Evolutionary conservation across 805 yeast genomes (phyloP), one percentile per base, ranked within the genome.

Genomic region (Kockiozyma suomiensis): DNA sequence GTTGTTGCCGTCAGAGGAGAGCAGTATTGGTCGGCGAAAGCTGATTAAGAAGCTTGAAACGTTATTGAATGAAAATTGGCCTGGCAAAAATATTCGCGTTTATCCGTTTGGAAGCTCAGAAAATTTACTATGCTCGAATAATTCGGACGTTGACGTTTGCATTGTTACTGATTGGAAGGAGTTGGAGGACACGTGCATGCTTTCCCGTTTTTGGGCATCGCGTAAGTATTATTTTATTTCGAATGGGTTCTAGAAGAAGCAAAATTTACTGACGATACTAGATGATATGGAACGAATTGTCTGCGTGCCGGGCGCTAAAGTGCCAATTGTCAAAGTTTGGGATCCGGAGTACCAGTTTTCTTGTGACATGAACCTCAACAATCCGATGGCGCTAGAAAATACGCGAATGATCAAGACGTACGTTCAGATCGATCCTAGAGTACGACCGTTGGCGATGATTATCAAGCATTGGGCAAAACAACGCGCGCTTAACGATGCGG

Each of bases 341-440:
- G 70, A 68, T 47, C 61, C 67, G 15, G 70, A 67, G 43, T 54
- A 46, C 21, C 47, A 58, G n/a, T 41, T 68, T 10, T 53, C 68
- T 19, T 68, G 70, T 47, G 70, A 68, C 54, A 64, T 68, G 64
- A 68, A 68, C 56, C 56, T 68, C 51, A 68, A 68, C 56, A 68
- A 68, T 33, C 61, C 66, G 17, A 48, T 66, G 43, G 70, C 70
- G 13, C 52, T 68, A 17, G 64, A 64, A 41, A 68, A 68, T 43
- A 68, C 70, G 26, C 46, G 53, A 25, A 33, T 68, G 66, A 60
- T 68, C 46, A 62, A 62, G 46, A 54, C 69, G 1, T 68, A 68
- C 30, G 69, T 68, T 5, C 68, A 66, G 26, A 30, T 58, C 19
- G 70, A 68, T 43, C 56, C 61, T 12, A 62, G 70, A 2, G 70